Evolutionary conservation across 305 asterid species (phyloP).

Genomic region (Petunia hybrid): DNA sequence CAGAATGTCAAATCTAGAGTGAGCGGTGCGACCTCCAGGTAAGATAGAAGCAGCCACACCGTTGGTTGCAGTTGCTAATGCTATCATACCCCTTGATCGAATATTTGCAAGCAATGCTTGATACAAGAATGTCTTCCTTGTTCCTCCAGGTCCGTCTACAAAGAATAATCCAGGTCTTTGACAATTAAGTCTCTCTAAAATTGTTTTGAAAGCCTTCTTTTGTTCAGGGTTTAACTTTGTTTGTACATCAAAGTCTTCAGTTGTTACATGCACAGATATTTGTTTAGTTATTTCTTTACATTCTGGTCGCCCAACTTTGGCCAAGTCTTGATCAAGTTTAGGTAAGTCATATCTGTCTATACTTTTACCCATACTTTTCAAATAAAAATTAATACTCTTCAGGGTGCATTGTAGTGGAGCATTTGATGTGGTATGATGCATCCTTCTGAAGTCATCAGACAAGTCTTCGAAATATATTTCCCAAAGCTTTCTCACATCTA

Average conservation of each 20-base stretch:
- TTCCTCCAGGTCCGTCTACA: not conserved
- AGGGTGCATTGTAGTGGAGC: not conserved
- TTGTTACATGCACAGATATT: not conserved
- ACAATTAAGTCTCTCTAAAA: not conserved
- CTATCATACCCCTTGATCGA: not conserved
- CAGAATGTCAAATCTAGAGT: not conserved
- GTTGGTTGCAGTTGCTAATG: not conserved
- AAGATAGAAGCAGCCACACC: not conserved
- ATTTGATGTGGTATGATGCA: not conserved
- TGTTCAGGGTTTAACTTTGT: not conserved
- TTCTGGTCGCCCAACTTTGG: too few relatives aligned
- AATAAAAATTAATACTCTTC: not conserved
- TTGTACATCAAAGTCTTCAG: not conserved
- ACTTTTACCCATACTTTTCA: constrained; percentile 14
- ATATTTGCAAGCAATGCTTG: not conserved
- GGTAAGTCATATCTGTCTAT: not conserved
- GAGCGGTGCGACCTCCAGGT: not conserved
- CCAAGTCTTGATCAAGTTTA: not conserved
- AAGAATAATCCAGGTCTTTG: not conserved
- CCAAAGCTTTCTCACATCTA: constrained; percentile 18
- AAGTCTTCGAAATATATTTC: constrained; percentile 17
- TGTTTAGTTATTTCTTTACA: not conserved
- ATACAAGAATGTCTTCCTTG: too few relatives aligned
- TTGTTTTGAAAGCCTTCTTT: not conserved
- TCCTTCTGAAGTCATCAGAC: constrained; percentile 18